Conservation (phyloP, 441 rosid genomes). For the Gossypium schwendimanii region DNA sequence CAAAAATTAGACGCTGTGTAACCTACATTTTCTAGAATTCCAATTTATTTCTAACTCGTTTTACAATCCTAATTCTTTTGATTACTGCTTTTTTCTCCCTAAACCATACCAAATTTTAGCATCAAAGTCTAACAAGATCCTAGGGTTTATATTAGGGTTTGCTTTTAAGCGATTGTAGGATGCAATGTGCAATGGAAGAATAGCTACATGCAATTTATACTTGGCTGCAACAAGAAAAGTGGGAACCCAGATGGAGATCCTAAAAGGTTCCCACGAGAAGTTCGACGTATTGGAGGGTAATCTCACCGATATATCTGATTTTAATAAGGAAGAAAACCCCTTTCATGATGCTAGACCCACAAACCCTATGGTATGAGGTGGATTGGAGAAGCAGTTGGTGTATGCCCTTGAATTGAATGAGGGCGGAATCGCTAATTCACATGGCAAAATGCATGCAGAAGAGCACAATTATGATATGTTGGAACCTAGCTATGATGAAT, state of each 20-base stretch:
- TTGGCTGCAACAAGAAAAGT: not conserved
- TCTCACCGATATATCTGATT: not conserved
- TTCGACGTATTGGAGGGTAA: not conserved
- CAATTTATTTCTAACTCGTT: not conserved
- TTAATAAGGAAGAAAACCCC: not conserved
- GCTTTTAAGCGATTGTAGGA: not conserved
- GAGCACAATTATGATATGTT: not conserved
- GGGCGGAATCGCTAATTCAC: not conserved
- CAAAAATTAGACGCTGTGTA: not conserved
- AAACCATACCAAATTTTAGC: not conserved
- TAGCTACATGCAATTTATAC: not conserved
- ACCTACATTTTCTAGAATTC: not conserved
- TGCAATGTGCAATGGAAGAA: not conserved
- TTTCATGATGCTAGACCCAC: not conserved
- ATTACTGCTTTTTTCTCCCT: not conserved
- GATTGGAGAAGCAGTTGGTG: not conserved
- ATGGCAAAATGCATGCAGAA: not conserved
- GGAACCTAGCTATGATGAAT: not conserved
- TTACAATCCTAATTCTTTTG: not conserved
- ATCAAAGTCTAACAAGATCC: not conserved
- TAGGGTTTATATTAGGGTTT: not conserved
- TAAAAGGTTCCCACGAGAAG: not conserved
- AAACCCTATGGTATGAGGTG: not conserved
- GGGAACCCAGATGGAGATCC: not conserved
- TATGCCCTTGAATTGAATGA: not conserved